These are phyloP conservation scores for Fusarium solani-melongenae DNA, from an alignment of 2,329 filamentous ascomycete genomes.

Conservation along the genomic window DNA sequence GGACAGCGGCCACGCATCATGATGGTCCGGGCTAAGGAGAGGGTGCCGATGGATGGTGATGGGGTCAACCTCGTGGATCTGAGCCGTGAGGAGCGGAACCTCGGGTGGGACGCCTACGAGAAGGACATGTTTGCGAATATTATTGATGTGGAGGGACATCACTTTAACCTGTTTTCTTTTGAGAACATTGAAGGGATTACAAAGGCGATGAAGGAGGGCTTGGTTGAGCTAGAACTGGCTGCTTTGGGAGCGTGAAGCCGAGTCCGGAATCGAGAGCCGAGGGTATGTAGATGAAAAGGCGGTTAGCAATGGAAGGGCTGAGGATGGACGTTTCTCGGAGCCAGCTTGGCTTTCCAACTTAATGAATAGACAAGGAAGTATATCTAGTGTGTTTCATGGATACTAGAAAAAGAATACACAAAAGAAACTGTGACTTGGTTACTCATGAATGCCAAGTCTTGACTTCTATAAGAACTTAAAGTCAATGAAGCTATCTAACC, in stretches of 20 bases:
- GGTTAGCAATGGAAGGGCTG: neutral
- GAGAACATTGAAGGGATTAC: slow-evolving; percentile 44
- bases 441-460: neutral
- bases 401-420: too few species aligned
- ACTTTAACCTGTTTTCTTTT: slow-evolving; percentile 60
- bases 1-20: slow-evolving; percentile 53
- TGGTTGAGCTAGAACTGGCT: slow-evolving; percentile 33
- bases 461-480: neutral
- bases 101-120: slow-evolving; percentile 64
- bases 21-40: slow-evolving; percentile 58
- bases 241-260: neutral
- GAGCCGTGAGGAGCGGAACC: slow-evolving; percentile 51
- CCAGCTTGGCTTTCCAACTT: neutral
- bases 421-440: neutral
- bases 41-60: slow-evolving; percentile 48
- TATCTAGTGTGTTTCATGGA: neutral
- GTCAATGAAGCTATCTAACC: neutral
- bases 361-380: neutral
- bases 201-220: slow-evolving; percentile 33
- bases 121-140: slow-evolving; percentile 56
- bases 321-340: neutral
- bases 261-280: neutral
- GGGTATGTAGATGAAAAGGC: neutral
- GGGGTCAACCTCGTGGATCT: slow-evolving; percentile 54
- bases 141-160: slow-evolving; percentile 62